phyloP scores from a whole-genome alignment of 306 rosid species.

The Erythrophleum fordii region DNA sequence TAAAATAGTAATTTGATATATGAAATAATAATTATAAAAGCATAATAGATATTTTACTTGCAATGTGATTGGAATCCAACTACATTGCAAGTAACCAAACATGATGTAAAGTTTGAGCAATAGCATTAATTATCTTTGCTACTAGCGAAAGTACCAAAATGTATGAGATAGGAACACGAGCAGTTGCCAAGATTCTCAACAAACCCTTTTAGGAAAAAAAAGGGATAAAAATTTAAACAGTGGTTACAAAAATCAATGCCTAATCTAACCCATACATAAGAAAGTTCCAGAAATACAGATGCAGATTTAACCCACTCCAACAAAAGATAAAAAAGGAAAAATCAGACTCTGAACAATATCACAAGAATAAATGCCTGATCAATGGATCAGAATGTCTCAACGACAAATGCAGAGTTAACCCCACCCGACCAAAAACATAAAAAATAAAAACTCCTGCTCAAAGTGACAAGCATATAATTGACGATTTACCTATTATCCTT shows the following conservation, averaged over 20 bases:
- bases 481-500: conserved; percentile 85
- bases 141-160: conserved; percentile 18
- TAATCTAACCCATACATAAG: background rate
- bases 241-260: background rate
- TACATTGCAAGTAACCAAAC: too few species aligned
- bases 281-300: background rate
- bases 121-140: background rate
- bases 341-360: background rate
- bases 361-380: conserved; percentile 16
- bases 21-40: too few species aligned
- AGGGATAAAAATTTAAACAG: background rate
- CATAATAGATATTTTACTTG: too few species aligned
- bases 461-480: conserved; percentile 33
- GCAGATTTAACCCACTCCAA: conserved; percentile 3
- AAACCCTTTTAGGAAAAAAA: background rate
- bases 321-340: background rate
- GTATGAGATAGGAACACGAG: background rate
- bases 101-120: conserved; percentile 8
- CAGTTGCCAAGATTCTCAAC: conserved; percentile 1
- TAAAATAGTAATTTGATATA: too few species aligned
- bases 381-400: conserved; percentile 15
- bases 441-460: background rate
- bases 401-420: conserved; percentile 6
- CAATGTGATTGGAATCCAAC: too few species aligned
- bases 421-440: too few species aligned